phyloP scores from a whole-genome alignment of 257 asterid species.

The Gentiana straminea region DNA sequence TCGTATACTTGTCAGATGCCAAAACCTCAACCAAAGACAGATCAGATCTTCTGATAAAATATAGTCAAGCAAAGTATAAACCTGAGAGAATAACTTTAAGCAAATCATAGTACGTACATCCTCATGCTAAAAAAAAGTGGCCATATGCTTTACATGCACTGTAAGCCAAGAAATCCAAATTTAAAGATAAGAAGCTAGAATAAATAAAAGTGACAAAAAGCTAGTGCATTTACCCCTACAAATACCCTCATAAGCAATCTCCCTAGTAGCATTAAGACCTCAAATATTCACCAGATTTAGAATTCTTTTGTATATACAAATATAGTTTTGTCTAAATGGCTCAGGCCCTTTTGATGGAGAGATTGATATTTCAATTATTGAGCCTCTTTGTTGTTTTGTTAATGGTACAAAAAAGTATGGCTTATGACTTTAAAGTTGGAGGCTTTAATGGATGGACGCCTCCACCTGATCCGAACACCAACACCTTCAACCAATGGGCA shows the following conservation, averaged over 20 bases:
- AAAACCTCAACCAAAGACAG: constrained; percentile 31
- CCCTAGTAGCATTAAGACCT: constrained; percentile 4
- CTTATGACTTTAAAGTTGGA: constrained; percentile 54
- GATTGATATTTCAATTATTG: constrained; percentile 12
- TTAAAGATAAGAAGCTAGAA: constrained; percentile 13
- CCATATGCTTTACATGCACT: constrained; percentile 35
- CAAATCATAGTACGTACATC: constrained; percentile 1
- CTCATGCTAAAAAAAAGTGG: constrained; percentile 2
- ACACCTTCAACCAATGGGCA: constrained; percentile 30
- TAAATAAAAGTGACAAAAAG: constrained; percentile 33
- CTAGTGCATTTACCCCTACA: constrained; percentile 52
- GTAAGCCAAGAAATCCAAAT: constrained; percentile 35
- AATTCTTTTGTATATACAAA: background rate
- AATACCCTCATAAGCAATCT: constrained; percentile 23
- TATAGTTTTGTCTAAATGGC: constrained; percentile 30
- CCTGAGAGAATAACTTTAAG: constrained; percentile 1
- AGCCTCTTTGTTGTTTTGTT: constrained; percentile 24
- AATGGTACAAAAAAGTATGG: constrained; percentile 29
- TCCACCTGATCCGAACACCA: constrained; percentile 42
- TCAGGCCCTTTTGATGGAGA: constrained; percentile 2
- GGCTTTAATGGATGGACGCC: constrained; percentile 59
- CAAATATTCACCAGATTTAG: background rate
- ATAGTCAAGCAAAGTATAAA: constrained; percentile 57
- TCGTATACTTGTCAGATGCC: constrained; percentile 17
- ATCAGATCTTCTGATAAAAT: constrained; percentile 16